Evolutionary conservation across 2,329 filamentous ascomycete genomes (phyloP), one percentile per base, ranked within the genome.

Genomic region (Akanthomyces dipterigenus): DNA sequence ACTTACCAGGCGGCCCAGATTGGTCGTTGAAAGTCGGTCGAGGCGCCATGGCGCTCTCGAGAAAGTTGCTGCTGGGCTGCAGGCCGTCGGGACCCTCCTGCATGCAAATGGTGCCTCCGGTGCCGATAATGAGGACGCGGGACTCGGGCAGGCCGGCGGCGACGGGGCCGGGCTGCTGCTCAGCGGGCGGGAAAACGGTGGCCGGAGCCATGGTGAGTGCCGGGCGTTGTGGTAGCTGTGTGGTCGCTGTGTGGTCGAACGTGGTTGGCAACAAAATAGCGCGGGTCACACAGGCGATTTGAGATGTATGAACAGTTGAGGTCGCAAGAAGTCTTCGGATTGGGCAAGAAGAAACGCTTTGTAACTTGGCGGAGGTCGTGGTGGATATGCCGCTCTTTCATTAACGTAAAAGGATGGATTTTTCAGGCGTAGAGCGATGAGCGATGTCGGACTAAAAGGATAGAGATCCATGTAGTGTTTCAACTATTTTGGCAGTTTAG

Each of bases 101-200:
- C 93, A 97, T 96, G 76, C 91, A 96, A 69, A 96, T 96, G 7
- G 89, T 92, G 49, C 89, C 89, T 63, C 90, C 92, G 14, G 93
- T 96, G 78, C 96, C 93, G 74, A 96, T 90, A 69, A 96, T 89
- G 65, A 97, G 80, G 14, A 97, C 89, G 62, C 90, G 82, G 26
- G 90, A 91, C 73, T 96, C 91, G 12, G 88, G 88, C 62, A 80
- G 79, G 9, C 70, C 74, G 54, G 66, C 61, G 42, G 65, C 59
- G 63, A 67, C 42, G 55, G 45, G 24, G 63, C 61, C 50, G 60
- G 38, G 18, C 34, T 34, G 9, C 31, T 61, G 56, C 42, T 31
- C 46, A 60, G 59, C 58, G 55, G 63, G 16, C 62, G 59, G 42
- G 16, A 61, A n/a, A 42, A 61, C 58, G 50, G 58, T 61, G 24